These are phyloP conservation scores for Sicyos edulis DNA, from an alignment of 306 rosid species.

Conservation along the genomic window DNA sequence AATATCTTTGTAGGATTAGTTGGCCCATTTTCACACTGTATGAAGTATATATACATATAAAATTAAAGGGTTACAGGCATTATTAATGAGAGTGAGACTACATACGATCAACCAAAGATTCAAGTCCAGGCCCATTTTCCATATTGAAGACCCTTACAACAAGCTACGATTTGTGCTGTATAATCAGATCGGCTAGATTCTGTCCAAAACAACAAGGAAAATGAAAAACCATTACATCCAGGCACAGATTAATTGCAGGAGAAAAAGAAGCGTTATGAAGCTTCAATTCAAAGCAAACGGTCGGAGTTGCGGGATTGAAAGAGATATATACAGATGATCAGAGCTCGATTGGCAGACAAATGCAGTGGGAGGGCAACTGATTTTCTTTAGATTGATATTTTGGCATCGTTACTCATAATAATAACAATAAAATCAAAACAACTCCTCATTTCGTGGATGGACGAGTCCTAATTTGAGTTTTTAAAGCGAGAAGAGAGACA, in stretches of 20 bases:
- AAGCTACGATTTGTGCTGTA: background rate
- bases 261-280: background rate
- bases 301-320: background rate
- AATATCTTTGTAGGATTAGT: background rate
- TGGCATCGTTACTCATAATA: background rate
- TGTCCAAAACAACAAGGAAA: background rate
- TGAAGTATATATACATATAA: background rate
- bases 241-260: background rate
- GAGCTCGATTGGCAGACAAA: background rate
- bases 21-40: background rate
- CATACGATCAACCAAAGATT: slow-evolving; percentile 55
- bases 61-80: background rate
- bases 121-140: slow-evolving; percentile 46
- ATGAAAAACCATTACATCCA: background rate
- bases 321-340: background rate
- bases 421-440: background rate
- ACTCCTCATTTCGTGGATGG: background rate
- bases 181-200: slow-evolving; percentile 3
- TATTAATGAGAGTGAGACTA: background rate
- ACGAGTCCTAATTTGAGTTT: background rate
- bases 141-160: slow-evolving; percentile 22
- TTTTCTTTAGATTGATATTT: background rate
- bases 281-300: background rate
- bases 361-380: background rate
- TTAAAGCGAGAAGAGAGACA: background rate